Conservation (phyloP, 2,329 filamentous ascomycete genomes). For the Pleoardoris graminearum region DNA sequence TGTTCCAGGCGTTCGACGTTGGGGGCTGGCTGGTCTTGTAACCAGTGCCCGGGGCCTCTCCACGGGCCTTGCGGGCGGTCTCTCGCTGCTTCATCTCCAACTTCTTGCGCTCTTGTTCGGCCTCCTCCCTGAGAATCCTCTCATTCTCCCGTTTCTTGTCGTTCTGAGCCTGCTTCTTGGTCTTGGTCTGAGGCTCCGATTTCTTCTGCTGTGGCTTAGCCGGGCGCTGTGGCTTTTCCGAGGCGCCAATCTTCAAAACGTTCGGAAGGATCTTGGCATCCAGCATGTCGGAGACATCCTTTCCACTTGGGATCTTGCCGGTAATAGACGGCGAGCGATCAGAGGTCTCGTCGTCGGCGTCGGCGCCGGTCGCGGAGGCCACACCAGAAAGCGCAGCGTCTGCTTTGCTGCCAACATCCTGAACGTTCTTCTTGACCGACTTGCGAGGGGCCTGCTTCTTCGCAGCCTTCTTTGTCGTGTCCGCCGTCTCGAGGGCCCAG, state of each 20-base stretch:
- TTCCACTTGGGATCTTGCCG: slow-evolving; percentile 57
- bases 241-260: slow-evolving; percentile 77
- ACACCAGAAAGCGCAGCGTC: slow-evolving; percentile 34
- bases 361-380: slow-evolving; percentile 72
- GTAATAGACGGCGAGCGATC: slow-evolving; percentile 65
- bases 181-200: slow-evolving; percentile 62
- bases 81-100: slow-evolving; percentile 83
- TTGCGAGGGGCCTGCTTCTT: slow-evolving; percentile 42
- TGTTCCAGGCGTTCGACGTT: slow-evolving; percentile 60
- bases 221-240: slow-evolving; percentile 60
- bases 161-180: slow-evolving; percentile 96
- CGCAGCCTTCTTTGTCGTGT: slow-evolving; percentile 26
- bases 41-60: slow-evolving; percentile 81
- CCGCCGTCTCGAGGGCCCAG: slow-evolving; percentile 31
- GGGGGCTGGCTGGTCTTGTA: slow-evolving; percentile 53
- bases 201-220: slow-evolving; percentile 66
- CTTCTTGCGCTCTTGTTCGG: slow-evolving; percentile 75
- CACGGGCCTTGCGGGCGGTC: slow-evolving; percentile 78
- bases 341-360: slow-evolving; percentile 81
- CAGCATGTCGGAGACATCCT: slow-evolving; percentile 89
- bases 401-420: slow-evolving; percentile 40
- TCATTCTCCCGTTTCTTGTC: slow-evolving; percentile 82
- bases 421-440: slow-evolving; percentile 39
- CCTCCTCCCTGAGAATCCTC: slow-evolving; percentile 73
- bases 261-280: slow-evolving; percentile 72